Evolutionary conservation across 352 stramenopile genomes (phyloP).

Genomic region (Globisporangium nodosum): DNA sequence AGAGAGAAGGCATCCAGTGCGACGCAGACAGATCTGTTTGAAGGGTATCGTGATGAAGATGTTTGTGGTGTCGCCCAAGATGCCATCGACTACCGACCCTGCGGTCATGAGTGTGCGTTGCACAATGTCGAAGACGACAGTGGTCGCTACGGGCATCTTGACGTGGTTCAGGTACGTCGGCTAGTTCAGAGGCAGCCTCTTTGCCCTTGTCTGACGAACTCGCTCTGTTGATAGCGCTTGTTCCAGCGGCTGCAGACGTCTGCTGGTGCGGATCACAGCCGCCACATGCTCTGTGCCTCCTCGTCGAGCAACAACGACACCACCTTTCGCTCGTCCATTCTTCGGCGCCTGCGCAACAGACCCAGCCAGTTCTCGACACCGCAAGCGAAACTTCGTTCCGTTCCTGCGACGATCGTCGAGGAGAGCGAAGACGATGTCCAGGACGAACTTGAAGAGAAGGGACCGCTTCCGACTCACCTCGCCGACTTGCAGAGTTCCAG

Average conservation of each 20-base stretch:
- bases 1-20: conserved; percentile 17
- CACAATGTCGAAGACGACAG: neutral
- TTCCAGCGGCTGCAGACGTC: neutral
- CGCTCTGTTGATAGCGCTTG: neutral
- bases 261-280: neutral
- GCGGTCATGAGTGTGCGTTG: neutral
- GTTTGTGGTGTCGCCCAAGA: neutral
- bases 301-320: neutral
- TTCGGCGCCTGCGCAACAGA: conserved; percentile 12
- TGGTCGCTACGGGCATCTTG: neutral
- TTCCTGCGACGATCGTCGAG: conserved; percentile 7
- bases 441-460: neutral
- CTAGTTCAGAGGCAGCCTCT: neutral
- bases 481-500: neutral
- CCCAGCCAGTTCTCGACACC: neutral
- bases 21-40: conserved; percentile 1
- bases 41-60: neutral
- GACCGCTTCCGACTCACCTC: neutral
- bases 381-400: neutral
- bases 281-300: neutral
- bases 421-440: conserved; percentile 10
- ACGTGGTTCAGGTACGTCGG: neutral
- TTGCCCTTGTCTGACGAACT: neutral
- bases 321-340: conserved; percentile 16
- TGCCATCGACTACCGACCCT: neutral